Evolutionary conservation across 108 stramenopile species (phyloP).

Genomic region (Chaetoceros tenuissimus): DNA sequence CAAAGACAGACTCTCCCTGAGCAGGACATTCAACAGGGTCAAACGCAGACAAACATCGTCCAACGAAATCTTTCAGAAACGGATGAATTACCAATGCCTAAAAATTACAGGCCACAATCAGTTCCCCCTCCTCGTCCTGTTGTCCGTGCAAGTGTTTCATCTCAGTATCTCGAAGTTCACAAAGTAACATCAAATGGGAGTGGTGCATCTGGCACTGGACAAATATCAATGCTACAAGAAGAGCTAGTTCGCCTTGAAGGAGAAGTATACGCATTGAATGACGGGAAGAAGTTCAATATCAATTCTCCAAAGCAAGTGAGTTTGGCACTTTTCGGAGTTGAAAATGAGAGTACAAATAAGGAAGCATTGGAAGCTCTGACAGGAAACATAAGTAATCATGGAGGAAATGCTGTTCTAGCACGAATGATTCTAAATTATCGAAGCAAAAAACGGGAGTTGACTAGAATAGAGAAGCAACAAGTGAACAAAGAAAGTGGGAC

Average conservation of each 20-base stretch:
- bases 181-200: not conserved
- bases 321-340: conserved; percentile 48
- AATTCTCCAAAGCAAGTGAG: conserved; percentile 69
- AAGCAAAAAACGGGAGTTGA: conserved; percentile 27
- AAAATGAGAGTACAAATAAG: conserved; percentile 53
- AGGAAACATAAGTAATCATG: conserved; percentile 22
- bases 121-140: not conserved
- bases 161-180: not conserved
- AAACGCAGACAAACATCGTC: no score
- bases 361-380: conserved; percentile 59
- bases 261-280: conserved; percentile 36
- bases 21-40: no score
- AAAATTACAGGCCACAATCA: not conserved
- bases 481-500: conserved; percentile 33
- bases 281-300: conserved; percentile 50
- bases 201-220: not conserved
- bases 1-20: no score
- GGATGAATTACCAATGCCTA: no score
- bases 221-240: not conserved
- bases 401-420: conserved; percentile 15
- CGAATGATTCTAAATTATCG: conserved; percentile 39
- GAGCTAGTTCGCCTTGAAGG: conserved; percentile 14
- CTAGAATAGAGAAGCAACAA: conserved; percentile 30
- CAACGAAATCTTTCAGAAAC: no score
- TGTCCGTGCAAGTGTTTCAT: not conserved